Conservation (phyloP, 202 grass and related monocot genomes). For the Schoenoplectus triqueter region DNA sequence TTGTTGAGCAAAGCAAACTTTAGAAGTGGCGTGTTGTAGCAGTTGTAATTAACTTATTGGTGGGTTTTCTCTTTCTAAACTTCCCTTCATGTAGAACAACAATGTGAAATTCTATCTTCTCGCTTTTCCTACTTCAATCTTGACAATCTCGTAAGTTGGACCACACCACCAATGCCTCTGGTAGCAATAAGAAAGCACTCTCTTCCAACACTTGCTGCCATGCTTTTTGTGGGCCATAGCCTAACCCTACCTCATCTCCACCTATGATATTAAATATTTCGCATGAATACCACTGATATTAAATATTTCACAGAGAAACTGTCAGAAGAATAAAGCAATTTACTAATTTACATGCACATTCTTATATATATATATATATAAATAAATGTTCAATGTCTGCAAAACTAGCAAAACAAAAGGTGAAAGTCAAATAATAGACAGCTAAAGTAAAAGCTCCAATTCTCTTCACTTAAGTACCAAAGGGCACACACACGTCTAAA, state of each 20-base stretch:
- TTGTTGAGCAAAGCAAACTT: slow-evolving; percentile 16
- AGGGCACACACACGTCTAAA: not conserved
- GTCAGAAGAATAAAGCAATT: not conserved
- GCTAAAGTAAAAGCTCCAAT: not conserved
- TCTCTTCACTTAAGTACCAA: not conserved
- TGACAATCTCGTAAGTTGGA: too few species aligned
- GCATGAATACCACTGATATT: not conserved
- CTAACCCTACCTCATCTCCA: too few species aligned
- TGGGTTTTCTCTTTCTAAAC: not conserved
- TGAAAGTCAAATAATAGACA: not conserved
- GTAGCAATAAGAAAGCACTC: too few species aligned
- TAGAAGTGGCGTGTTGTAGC: not conserved
- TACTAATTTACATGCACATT: slow-evolving; percentile 40
- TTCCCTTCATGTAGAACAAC: too few species aligned
- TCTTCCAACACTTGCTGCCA: too few species aligned
- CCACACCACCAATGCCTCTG: too few species aligned
- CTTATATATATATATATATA: slow-evolving; percentile 19
- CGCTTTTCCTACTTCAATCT: too few species aligned
- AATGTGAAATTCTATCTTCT: too few species aligned
- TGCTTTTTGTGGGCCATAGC: too few species aligned
- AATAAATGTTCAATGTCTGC: slow-evolving; percentile 4
- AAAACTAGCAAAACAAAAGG: slow-evolving; percentile 26
- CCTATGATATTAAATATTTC: not conserved
- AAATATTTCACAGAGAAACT: not conserved
- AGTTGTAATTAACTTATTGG: not conserved